Base-by-base conservation (phyloP, 2,329 filamentous ascomycete species). In the Didymosphaeria variabile region DNA sequence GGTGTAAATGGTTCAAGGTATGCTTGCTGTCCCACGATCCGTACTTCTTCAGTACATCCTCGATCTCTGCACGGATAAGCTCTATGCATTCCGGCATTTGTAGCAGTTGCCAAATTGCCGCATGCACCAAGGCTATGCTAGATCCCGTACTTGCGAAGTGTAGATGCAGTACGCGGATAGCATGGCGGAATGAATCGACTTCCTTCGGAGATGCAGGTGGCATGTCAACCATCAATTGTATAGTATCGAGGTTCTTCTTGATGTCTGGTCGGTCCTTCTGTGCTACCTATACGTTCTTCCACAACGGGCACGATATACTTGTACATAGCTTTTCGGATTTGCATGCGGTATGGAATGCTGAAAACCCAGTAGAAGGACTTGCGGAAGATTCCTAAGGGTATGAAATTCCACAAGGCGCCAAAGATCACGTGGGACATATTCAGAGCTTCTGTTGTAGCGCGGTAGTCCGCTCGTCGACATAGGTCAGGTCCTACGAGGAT, bases 371-470 rank as follows among this genome's bases (percentile, higher is more conserved):
- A 59, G 26, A 62, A 58, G 2, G 45, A n/a, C 21, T 56, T 59
- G 1, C 56, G 50, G 29, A 62, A 58, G 10, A 50, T 49, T 5
- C 55, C 60, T 5, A 56, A 34, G 4, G 55, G 56, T 13, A 58
- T 15, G 32, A 62, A 58, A 44, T 58, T 55, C 51, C 55, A 59
- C 4, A 58, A 23, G 4, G 52, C 44, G 29, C 55, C 56, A 6
- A 55, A 58, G n/a, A 62, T 58, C 19, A 55, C 32, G 29, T 58
- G 60, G 7, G 52, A 56, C 45, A 59, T 58, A 19, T 62, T 59
- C 10, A 62, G 29, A 19, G 49, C 10, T 38, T 62, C 38, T 7
- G 46, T 59, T 5, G 56, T 34, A n/a, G 45, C 56, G 12, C 50
- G 34, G 42, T 58, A 62, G 17, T 58, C 60, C 6, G 34, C 15